Evolutionary conservation across 345 rosid genomes (phyloP).

Genomic region (Rubroshorea leprosula): DNA sequence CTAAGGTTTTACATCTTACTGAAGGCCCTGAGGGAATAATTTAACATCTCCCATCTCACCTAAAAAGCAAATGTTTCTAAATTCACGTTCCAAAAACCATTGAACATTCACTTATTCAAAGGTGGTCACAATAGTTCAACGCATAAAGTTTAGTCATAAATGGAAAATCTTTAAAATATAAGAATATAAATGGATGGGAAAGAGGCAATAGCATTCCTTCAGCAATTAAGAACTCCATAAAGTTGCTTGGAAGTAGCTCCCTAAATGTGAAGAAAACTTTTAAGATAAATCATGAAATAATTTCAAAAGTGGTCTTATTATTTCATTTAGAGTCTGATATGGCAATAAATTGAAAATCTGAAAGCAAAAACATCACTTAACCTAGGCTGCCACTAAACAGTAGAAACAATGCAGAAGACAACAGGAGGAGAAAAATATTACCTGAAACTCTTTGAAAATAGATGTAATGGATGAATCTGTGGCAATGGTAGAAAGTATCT

Average conservation of each 20-base stretch:
- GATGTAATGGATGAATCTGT: slow-evolving; percentile 62
- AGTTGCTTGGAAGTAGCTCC: neutral
- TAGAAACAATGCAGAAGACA: neutral
- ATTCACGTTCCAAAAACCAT: no score
- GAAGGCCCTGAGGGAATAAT: neutral
- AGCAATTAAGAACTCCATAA: neutral
- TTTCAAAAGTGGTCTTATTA: neutral
- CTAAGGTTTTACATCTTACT: neutral
- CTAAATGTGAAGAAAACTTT: no score
- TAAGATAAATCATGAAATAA: neutral
- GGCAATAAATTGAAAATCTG: neutral
- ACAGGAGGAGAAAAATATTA: slow-evolving; percentile 18
- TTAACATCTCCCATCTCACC: neutral
- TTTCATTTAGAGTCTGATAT: neutral
- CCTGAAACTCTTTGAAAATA: slow-evolving; percentile 87
- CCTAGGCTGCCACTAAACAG: neutral
- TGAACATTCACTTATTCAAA: neutral
- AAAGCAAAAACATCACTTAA: neutral
- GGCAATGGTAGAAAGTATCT: slow-evolving; percentile 75
- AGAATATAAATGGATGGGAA: neutral
- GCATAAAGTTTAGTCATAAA: neutral
- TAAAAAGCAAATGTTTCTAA: no score
- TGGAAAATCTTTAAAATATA: slow-evolving; percentile 1
- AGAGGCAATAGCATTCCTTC: slow-evolving; percentile 5
- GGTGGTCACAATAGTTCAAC: no score